These are phyloP conservation scores for Acer negundo DNA, from an alignment of 345 rosid genomes.

Conservation along the genomic window DNA sequence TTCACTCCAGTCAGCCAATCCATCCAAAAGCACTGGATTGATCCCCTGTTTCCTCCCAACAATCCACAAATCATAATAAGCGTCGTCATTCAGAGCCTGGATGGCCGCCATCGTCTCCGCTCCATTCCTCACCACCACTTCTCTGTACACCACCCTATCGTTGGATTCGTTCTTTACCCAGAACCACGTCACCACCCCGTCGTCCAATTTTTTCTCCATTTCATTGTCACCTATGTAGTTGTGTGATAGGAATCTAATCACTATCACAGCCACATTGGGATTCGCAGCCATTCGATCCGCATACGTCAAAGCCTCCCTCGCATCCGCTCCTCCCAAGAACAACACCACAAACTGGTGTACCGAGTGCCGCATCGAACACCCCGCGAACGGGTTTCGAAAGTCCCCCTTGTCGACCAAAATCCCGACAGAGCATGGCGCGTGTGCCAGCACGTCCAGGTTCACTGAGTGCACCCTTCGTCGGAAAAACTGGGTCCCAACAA, in stretches of 20 bases:
- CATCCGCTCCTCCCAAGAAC: constrained; percentile 81
- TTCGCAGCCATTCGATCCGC: constrained; percentile 58
- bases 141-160: constrained; percentile 53
- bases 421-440: constrained; percentile 83
- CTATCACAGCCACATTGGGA: constrained; percentile 43
- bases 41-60: constrained; percentile 69
- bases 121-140: constrained; percentile 66
- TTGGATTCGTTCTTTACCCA: constrained; percentile 72
- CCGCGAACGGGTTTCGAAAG: constrained; percentile 22
- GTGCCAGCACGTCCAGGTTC: constrained; percentile 42
- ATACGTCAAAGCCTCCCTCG: constrained; percentile 64
- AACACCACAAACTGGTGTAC: constrained; percentile 38
- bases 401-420: constrained; percentile 55
- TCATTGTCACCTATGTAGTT: constrained; percentile 58
- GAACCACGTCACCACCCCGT: constrained; percentile 74
- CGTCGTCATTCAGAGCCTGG: constrained; percentile 45
- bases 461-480: constrained; percentile 31
- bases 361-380: constrained; percentile 3
- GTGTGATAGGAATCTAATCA: constrained; percentile 54
- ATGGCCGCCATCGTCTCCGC: constrained; percentile 66
- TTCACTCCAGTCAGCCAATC: constrained; percentile 61
- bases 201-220: constrained; percentile 72
- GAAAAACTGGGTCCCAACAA: constrained; percentile 31
- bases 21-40: constrained; percentile 57
- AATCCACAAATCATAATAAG: constrained; percentile 64